Conservation (phyloP, 2,329 filamentous ascomycete species). For the Paecilomyces sp. region DNA sequence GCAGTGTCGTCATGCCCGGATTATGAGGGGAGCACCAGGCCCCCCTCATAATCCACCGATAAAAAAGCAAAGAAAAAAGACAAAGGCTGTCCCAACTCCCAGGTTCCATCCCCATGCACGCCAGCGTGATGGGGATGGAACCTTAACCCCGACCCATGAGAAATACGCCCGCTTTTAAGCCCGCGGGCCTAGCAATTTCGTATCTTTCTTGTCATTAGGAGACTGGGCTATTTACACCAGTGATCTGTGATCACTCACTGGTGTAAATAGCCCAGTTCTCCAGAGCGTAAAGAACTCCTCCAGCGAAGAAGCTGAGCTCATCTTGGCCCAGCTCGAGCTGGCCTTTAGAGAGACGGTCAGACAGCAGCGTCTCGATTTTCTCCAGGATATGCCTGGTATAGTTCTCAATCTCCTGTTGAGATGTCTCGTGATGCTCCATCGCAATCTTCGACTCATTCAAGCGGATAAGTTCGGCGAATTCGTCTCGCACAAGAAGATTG, state of each 20-base stretch:
- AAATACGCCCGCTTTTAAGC: not conserved
- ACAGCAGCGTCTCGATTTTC: constrained; percentile 27
- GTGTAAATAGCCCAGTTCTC: constrained; percentile 10
- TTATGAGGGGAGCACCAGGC: not conserved
- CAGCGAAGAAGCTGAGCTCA: constrained; percentile 34
- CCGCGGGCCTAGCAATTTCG: not conserved
- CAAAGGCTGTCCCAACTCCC: not conserved
- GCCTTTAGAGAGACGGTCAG: constrained; percentile 23
- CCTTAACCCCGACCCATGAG: not conserved
- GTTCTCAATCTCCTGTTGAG: constrained; percentile 2
- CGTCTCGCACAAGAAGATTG: constrained; percentile 30
- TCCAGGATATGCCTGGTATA: constrained; percentile 18
- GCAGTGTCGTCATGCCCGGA: not conserved
- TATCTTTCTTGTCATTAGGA: not conserved
- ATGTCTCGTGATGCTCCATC: constrained; percentile 6
- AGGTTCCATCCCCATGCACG: not conserved
- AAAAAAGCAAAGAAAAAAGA: not conserved
- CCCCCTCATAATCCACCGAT: not conserved
- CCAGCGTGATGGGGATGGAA: not conserved
- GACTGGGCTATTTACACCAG: no score
- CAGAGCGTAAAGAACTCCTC: constrained; percentile 28
- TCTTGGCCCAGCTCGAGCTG: constrained; percentile 25
- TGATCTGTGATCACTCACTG: not conserved
- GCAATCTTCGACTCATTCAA: constrained; percentile 17
- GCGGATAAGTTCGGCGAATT: constrained; percentile 25